phyloP scores from a whole-genome alignment of 805 yeast species.

The Lipomyces spencermartinsiae region DNA sequence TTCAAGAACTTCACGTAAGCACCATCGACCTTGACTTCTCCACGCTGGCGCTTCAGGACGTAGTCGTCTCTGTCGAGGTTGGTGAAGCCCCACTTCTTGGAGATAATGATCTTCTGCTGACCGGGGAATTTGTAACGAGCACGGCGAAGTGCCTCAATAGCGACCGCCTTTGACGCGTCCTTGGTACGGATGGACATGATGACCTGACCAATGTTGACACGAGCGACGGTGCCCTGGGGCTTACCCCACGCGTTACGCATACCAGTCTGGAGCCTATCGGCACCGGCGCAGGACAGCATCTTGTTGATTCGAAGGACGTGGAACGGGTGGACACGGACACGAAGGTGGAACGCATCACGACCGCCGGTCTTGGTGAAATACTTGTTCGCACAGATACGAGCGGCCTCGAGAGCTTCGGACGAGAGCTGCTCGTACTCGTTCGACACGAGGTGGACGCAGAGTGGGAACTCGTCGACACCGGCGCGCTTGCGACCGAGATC shows the following conservation, averaged over 20 bases:
- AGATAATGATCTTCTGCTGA: slow-evolving; percentile 98
- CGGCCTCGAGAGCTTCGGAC: slow-evolving; percentile 99
- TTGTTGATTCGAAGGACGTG: slow-evolving; percentile 99
- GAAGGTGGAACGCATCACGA: slow-evolving; percentile 99
- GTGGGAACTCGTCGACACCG: slow-evolving; percentile 98
- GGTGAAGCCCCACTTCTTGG: slow-evolving; percentile 99
- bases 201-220: slow-evolving; percentile 98
- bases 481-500: slow-evolving; percentile 99
- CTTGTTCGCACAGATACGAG: slow-evolving; percentile 99
- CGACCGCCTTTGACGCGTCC: slow-evolving; percentile 97
- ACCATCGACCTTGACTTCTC: slow-evolving; percentile 99
- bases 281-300: slow-evolving; percentile 99
- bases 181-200: slow-evolving; percentile 97
- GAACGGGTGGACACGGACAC: slow-evolving; percentile 99
- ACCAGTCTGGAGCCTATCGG: slow-evolving; percentile 99
- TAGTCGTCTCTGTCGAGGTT: slow-evolving; percentile 97
- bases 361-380: slow-evolving; percentile 97
- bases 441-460: slow-evolving; percentile 98
- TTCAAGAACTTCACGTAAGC: slow-evolving; percentile 98
- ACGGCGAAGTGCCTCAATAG: slow-evolving; percentile 99
- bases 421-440: slow-evolving; percentile 99
- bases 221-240: slow-evolving; percentile 99
- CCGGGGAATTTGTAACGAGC: slow-evolving; percentile 99
- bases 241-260: slow-evolving; percentile 99
- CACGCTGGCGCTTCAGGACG: slow-evolving; percentile 90